Percentiles rank a stretch among this genome's conserved stretches.
Conservation (phyloP, 331 rosid genomes). For the Stylosanthes scabra region DNA sequence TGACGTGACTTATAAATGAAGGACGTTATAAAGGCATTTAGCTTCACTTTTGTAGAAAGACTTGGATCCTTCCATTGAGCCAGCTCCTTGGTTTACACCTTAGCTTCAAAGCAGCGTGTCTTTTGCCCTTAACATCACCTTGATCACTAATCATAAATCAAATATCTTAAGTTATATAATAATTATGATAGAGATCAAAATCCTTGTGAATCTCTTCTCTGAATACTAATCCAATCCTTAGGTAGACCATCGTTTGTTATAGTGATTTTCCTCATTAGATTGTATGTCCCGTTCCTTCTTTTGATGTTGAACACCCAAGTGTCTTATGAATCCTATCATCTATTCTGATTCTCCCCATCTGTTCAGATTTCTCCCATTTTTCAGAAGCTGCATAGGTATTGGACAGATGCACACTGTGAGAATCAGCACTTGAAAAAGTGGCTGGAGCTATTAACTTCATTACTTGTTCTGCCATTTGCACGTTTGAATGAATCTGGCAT, state of each 20-base stretch:
- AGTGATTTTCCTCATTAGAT: conserved; percentile 11
- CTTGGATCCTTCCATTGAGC: not conserved
- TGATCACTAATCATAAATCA: conserved; percentile 18
- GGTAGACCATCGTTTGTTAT: conserved; percentile 1
- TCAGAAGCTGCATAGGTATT: conserved; percentile 73
- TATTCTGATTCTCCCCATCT: conserved; percentile 46
- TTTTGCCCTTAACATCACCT: not conserved
- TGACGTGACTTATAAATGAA: not conserved
- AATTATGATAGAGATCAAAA: not conserved
- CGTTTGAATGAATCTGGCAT: conserved; percentile 65
- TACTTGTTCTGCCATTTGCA: conserved; percentile 58
- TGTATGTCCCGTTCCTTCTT: not conserved
- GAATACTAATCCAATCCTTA: not conserved
- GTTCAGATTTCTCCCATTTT: conserved; percentile 73
- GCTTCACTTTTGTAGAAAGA: not conserved
- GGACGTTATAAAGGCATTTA: not conserved
- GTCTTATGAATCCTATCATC: conserved; percentile 53
- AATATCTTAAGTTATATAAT: not conserved
- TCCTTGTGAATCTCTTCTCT: not conserved
- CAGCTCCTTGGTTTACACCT: not conserved
- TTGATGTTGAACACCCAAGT: conserved; percentile 36
- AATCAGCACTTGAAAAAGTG: conserved; percentile 31
- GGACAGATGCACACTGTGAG: conserved; percentile 61
- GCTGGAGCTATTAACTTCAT: conserved; percentile 40
- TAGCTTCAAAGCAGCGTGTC: no score